Conservation (phyloP, 495 filamentous ascomycete species). For the Opeltia flavorubescens region DNA sequence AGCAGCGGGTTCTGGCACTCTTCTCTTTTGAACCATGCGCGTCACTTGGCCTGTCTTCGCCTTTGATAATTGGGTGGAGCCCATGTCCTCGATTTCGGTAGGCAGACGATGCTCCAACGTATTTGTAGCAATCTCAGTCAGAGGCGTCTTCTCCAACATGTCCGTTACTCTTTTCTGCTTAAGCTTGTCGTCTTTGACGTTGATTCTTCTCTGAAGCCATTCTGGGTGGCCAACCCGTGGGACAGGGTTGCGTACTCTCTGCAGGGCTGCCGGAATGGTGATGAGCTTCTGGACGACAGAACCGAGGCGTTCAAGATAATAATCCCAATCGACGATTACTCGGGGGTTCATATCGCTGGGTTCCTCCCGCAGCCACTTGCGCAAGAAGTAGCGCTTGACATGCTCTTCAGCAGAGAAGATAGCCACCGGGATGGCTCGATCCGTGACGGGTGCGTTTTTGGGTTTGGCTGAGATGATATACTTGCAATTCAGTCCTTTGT, state of each 20-base stretch:
- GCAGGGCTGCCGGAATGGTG: constrained; percentile 90
- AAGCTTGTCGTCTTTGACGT: constrained; percentile 87
- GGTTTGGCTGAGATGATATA: constrained; percentile 91
- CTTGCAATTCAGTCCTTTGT: constrained; percentile 97
- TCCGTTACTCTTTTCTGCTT: constrained; percentile 99
- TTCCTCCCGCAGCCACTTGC: constrained; percentile 93
- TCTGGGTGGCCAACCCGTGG: constrained; percentile 89
- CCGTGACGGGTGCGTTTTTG: constrained; percentile 81
- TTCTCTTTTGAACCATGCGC: constrained; percentile 65
- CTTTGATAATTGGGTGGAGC: constrained; percentile 50
- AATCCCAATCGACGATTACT: constrained; percentile 83
- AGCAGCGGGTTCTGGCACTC: constrained; percentile 52
- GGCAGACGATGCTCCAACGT: constrained; percentile 43
- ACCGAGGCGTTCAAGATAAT: constrained; percentile 87
- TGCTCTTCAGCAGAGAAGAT: constrained; percentile 90
- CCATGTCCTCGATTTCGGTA: constrained; percentile 80
- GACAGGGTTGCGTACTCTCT: constrained; percentile 89
- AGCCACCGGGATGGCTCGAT: constrained; percentile 84
- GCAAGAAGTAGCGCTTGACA: constrained; percentile 76
- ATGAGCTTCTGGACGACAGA: constrained; percentile 98
- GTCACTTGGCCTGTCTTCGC: constrained; percentile 51
- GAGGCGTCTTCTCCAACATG: constrained; percentile 65
- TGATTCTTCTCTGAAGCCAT: constrained; percentile 87
- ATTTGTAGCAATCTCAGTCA: constrained; percentile 61
- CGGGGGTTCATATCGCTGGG: constrained; percentile 86